Conservation (phyloP, 768 basidiomycete genomes). For the Paxillus rubicundulus region DNA sequence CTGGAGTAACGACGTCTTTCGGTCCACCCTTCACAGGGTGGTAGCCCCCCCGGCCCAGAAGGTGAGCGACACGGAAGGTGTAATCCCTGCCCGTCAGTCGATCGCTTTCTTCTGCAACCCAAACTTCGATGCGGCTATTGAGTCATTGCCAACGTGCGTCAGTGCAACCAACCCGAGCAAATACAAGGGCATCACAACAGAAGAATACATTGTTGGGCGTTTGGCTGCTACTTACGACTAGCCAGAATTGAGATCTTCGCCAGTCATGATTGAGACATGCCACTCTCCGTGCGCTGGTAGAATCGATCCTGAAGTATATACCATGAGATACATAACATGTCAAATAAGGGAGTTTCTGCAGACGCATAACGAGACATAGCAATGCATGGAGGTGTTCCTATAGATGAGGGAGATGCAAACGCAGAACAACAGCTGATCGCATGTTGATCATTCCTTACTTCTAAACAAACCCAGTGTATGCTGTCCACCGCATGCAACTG, state of each 20-base stretch:
- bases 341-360: slow-evolving; percentile 18
- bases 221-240: slow-evolving; percentile 57
- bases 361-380: slow-evolving; percentile 13
- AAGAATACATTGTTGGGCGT: slow-evolving; percentile 74
- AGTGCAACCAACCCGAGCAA: slow-evolving; percentile 48
- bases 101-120: slow-evolving; percentile 90
- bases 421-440: not conserved
- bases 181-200: slow-evolving; percentile 70
- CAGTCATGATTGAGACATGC: slow-evolving; percentile 1
- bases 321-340: slow-evolving; percentile 14
- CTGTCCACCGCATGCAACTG: slow-evolving; percentile 74
- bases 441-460: slow-evolving; percentile 43
- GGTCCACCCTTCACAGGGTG: slow-evolving; percentile 80
- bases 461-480: slow-evolving; percentile 73
- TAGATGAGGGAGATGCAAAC: slow-evolving; percentile 13
- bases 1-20: slow-evolving; percentile 80
- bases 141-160: slow-evolving; percentile 65
- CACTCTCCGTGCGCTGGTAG: not conserved
- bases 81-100: slow-evolving; percentile 69
- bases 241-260: slow-evolving; percentile 5
- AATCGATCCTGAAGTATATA: slow-evolving; percentile 12
- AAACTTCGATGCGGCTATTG: slow-evolving; percentile 63
- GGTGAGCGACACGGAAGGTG: slow-evolving; percentile 46
- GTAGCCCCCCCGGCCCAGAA: slow-evolving; percentile 63
- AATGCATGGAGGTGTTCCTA: slow-evolving; percentile 17